Conservation (phyloP, 768 basidiomycete species). For the Exidia glandulosa region DNA sequence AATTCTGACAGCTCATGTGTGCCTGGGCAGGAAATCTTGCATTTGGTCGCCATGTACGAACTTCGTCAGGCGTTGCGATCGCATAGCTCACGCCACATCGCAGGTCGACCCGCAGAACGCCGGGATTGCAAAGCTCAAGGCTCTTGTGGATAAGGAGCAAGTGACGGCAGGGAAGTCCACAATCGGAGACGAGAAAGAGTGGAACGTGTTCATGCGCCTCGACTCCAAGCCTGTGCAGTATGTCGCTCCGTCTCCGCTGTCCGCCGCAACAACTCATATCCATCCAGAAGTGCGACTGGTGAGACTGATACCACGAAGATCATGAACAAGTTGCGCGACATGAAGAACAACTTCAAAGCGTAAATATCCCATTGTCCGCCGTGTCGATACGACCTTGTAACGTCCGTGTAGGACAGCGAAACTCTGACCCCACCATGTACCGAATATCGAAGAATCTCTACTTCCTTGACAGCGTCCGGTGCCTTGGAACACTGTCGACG, state of each 20-base stretch:
- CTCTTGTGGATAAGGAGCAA: constrained; percentile 45
- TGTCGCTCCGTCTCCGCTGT: constrained; percentile 20
- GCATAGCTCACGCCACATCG: background rate
- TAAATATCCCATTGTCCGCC: constrained; percentile 22
- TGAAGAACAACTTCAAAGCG: constrained; percentile 78
- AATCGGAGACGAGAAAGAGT: constrained; percentile 85
- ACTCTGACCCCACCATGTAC: background rate
- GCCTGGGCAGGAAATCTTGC: constrained; percentile 38
- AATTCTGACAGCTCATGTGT: background rate
- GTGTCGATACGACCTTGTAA: constrained; percentile 14
- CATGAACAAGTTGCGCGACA: constrained; percentile 64
- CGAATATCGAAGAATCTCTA: too few species aligned
- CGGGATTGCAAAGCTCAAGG: constrained; percentile 46
- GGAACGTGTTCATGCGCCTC: constrained; percentile 93
- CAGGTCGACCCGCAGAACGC: constrained; percentile 50
- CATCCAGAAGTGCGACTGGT: constrained; percentile 38
- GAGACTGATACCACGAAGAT: constrained; percentile 40
- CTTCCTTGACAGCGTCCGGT: too few species aligned
- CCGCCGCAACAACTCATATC: background rate
- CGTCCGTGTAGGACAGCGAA: background rate
- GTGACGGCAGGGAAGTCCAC: constrained; percentile 75
- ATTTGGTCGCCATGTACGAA: constrained; percentile 42
- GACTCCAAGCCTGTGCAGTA: constrained; percentile 52
- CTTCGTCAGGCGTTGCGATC: background rate
- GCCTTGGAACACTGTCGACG: too few species aligned